Base-by-base conservation (phyloP, 108 stramenopile species). In the Asterionellopsis glacialis region DNA sequence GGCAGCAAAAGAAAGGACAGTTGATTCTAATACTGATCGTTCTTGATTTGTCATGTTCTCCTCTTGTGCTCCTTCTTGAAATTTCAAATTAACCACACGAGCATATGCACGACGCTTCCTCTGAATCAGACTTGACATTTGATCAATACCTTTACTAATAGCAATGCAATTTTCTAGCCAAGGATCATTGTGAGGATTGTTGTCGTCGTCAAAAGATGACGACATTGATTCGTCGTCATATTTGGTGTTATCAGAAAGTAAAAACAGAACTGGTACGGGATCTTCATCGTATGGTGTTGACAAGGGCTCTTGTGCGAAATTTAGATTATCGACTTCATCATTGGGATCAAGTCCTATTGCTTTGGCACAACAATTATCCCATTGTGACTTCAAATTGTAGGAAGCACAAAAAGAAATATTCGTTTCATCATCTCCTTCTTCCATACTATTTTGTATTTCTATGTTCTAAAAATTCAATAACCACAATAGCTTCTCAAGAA, bases 1-100 rank as follows among this genome's bases (percentile, higher is more conserved):
- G 0, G 85, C 87, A 1, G 82, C 79, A 65, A 89, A 93, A 23
- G 87, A 83, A n/a, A 81, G 81, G 19, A 90, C 75, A 22, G 92
- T 85, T 5, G 88, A 83, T 68, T 90, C 87, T 27, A 93, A 70
- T 22, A 89, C 56, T 5, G 83, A 80, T 51, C 83, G 76, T 69
- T 93, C 87, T 21, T 81, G 66, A 55, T 85, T 74, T 3, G 73
- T 66, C 77, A 83, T 92, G 40, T 75, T 27, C 19, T 69, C 41
- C 11, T 58, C 53, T 41, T 45, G 45, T 9, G n/a, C 41, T 14
- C 48, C 60, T 19, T 6, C 60, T 4, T 14, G 13, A 23, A 14
- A 11, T 5, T 2, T n/a, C 14, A 50, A 47, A 3, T 18, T 41
- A 48, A n/a, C 26, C 4, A 24, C 33, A 18, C 52, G 45, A 5